These are phyloP conservation scores for Coelastrella sp. DNA, from an alignment of 139 green algal genomes.

Conservation along the genomic window DNA sequence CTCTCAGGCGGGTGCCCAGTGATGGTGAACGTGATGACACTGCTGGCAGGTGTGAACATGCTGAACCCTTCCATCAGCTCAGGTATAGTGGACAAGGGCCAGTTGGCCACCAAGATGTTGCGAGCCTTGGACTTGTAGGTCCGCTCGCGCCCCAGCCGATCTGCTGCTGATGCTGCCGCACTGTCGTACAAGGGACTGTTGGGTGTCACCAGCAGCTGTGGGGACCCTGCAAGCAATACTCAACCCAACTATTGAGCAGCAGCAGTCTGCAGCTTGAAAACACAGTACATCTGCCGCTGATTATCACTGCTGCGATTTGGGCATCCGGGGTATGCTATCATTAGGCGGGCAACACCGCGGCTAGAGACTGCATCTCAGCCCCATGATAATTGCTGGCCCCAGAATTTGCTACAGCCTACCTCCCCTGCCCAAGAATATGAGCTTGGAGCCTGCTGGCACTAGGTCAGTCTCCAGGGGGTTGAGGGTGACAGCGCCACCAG, in stretches of 20 bases:
- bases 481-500: not conserved
- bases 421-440: slow-evolving; percentile 45
- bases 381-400: no score
- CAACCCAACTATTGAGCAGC: not conserved
- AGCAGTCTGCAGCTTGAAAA: no score
- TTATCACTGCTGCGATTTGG: no score
- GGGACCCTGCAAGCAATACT: not conserved
- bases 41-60: slow-evolving; percentile 10
- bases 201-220: not conserved
- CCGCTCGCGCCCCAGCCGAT: slow-evolving; percentile 31
- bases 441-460: not conserved
- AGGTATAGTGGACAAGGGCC: slow-evolving; percentile 8
- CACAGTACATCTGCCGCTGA: not conserved
- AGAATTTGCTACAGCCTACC: not conserved
- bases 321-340: no score
- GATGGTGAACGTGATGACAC: slow-evolving; percentile 24
- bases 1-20: not conserved
- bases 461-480: slow-evolving; percentile 16
- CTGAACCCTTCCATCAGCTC: slow-evolving; percentile 34
- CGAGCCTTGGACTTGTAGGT: slow-evolving; percentile 38
- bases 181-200: not conserved
- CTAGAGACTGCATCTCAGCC: no score
- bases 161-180: slow-evolving; percentile 26
- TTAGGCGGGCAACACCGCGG: no score
- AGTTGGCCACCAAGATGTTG: slow-evolving; percentile 42